These are phyloP conservation scores for Pythium rhizo-oryzae DNA, from an alignment of 352 stramenopile species.

Conservation along the genomic window DNA sequence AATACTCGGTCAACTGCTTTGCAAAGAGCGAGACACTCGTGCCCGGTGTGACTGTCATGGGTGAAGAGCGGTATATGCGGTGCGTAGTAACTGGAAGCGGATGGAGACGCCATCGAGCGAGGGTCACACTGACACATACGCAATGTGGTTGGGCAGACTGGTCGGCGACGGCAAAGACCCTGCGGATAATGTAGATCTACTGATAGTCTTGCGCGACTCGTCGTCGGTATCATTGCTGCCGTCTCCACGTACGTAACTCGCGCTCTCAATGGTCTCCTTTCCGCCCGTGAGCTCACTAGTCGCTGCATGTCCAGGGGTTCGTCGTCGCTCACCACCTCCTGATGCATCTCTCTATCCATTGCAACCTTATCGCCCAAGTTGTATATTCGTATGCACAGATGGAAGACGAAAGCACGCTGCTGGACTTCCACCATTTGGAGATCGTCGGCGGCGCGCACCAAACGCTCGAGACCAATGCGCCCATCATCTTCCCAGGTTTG, in stretches of 20 bases:
- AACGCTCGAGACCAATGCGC: constrained; percentile 40
- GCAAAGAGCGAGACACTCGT: constrained; percentile 43
- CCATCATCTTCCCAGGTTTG: constrained; percentile 67
- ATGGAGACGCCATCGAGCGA: too few species aligned
- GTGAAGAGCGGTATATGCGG: constrained; percentile 64
- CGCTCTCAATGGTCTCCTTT: too few species aligned
- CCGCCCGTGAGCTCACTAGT: too few species aligned
- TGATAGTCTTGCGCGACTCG: constrained; percentile 69
- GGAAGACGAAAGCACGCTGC: background rate
- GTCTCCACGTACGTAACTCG: constrained; percentile 21
- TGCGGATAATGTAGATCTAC: constrained; percentile 47
- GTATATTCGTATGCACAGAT: background rate
- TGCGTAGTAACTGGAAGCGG: constrained; percentile 22
- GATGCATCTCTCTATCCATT: too few species aligned
- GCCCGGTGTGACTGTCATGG: constrained; percentile 45
- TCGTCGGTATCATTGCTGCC: constrained; percentile 45
- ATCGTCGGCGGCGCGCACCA: constrained; percentile 63
- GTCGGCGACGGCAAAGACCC: constrained; percentile 63
- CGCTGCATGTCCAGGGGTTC: too few species aligned
- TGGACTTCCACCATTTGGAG: constrained; percentile 43
- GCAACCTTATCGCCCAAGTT: too few species aligned
- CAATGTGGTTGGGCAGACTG: constrained; percentile 34
- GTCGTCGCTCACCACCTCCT: too few species aligned
- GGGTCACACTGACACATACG: background rate
- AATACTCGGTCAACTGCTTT: constrained; percentile 84